Evolutionary conservation across 2,329 filamentous ascomycete genomes (phyloP), one percentile per base, ranked within the genome.

Genomic region (Cadophora sp.): DNA sequence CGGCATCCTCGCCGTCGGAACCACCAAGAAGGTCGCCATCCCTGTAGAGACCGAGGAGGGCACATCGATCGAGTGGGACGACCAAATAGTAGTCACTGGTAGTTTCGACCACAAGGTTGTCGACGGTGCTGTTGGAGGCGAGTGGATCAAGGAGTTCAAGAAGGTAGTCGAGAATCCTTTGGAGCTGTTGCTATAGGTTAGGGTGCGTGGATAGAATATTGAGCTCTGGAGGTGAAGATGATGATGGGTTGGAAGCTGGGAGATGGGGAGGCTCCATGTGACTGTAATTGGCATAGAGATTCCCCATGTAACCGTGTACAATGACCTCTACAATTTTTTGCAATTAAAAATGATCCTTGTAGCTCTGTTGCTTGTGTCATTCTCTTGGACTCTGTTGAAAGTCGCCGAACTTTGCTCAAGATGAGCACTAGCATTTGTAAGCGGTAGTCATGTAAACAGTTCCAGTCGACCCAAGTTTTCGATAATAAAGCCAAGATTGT

Each of bases 21-120:
- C 94, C 74, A 94, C 93, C 76, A 92, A 92, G 84, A 98, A 98
- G 91, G 95, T 98, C 65, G 93, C 97, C 58, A 84, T 98, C 66
- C 94, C 93, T 62, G 88, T 88, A 50, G 92, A 97, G 85, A 89
- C 87, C 68, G 94, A 96, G 82, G 93, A 97, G 71, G 94, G 93
- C 69, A 89, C 89, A 55, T 69, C 66, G 24, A 85, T 97, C 58
- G 93, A 93, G 81, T 99, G 93, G 92, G 96, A 99, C 76, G 96
- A 99, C 79, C 94, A 98, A 86, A 97, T 99, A 78, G 89, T 92
- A 71, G 91, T 99, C 68, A 98, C 94, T 48, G 95, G 86, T 78
- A 97, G 92, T 86, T 99, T 99, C 81, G 96, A 99, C 86, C 96
- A 99, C 90, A 97, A 97, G 88, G 94, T 98, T 62, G 91, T 99